These are phyloP conservation scores for Purpureocillium takamizusanense DNA, from an alignment of 2,329 filamentous ascomycete species.

Conservation along the genomic window DNA sequence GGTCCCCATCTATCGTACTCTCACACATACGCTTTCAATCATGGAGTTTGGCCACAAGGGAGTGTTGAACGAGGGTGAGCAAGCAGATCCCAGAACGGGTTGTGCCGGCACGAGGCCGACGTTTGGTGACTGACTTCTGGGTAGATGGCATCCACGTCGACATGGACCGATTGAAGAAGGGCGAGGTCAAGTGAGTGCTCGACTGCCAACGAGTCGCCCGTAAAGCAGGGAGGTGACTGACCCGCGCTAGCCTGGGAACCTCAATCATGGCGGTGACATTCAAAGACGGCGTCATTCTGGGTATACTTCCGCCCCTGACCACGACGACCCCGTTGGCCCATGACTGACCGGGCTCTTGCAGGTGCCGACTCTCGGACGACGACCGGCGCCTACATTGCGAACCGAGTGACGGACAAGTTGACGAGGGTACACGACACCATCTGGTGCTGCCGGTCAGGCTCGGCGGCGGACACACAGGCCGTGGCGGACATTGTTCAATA, in stretches of 20 bases:
- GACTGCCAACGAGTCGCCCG: background rate
- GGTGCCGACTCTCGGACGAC: conserved; percentile 96
- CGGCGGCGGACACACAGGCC: conserved; percentile 93
- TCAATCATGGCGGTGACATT: conserved; percentile 99
- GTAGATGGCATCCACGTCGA: conserved; percentile 98
- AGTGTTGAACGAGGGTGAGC: conserved; percentile 53
- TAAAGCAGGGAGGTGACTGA: conserved; percentile 17
- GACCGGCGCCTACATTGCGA: conserved; percentile 95
- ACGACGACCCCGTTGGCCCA: too few species aligned
- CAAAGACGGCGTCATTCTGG: conserved; percentile 93
- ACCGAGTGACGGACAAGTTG: conserved; percentile 98
- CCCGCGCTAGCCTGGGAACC: conserved; percentile 72
- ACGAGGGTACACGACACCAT: conserved; percentile 98
- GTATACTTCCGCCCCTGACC: too few species aligned
- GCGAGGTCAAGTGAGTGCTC: conserved; percentile 83
- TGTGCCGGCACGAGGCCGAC: background rate
- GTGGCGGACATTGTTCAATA: conserved; percentile 98
- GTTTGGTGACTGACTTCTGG: conserved; percentile 13
- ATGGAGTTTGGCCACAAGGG: conserved; percentile 60
- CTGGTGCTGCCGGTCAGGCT: conserved; percentile 98
- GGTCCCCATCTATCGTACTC: background rate
- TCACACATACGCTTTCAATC: conserved; percentile 4
- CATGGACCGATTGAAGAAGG: conserved; percentile 97
- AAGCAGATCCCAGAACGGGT: conserved; percentile 3
- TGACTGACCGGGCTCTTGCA: conserved; percentile 18